A percentile compares a stretch with the other conserved stretches of the same genome.
phyloP scores from a whole-genome alignment of 2,329 filamentous ascomycete genomes.

The Xylaria sp. region DNA sequence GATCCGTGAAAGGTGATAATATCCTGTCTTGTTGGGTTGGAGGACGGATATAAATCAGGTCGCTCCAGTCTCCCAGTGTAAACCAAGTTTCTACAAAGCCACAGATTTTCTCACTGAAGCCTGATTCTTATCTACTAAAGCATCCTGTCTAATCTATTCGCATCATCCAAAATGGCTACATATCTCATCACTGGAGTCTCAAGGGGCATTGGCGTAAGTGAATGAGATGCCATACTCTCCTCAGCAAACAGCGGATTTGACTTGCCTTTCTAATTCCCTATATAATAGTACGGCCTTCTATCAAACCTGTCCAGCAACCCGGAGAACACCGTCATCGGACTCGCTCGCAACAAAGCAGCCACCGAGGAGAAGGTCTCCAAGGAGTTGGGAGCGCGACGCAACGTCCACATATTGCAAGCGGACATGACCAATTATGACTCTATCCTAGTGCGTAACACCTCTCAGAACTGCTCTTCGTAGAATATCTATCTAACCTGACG shows the following conservation, averaged over 20 bases:
- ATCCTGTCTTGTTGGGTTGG: not conserved
- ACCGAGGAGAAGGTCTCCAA: slow-evolving; percentile 8
- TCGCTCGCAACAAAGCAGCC: not conserved
- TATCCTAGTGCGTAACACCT: not conserved
- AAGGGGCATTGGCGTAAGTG: slow-evolving; percentile 18
- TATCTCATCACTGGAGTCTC: slow-evolving; percentile 14
- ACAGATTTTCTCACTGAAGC: not conserved
- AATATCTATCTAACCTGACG: too few relatives aligned
- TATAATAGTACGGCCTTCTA: slow-evolving; percentile 10
- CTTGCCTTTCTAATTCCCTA: not conserved
- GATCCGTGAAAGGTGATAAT: not conserved
- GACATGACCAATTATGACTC: slow-evolving; percentile 6
- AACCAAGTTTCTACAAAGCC: not conserved
- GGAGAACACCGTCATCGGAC: slow-evolving; percentile 8
- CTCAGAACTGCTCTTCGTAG: too few relatives aligned
- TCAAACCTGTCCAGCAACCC: slow-evolving; percentile 15
- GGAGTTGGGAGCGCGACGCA: not conserved
- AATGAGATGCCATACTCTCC: not conserved
- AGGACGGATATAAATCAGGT: slow-evolving; percentile 6
- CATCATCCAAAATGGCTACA: slow-evolving; percentile 2
- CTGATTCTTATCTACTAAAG: not conserved
- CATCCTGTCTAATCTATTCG: not conserved
- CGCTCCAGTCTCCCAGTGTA: not conserved
- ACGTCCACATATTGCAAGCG: slow-evolving; percentile 10
- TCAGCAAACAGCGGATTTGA: too few relatives aligned